Evolutionary conservation across 345 rosid genomes (phyloP), one percentile per base, ranked within the genome.

Genomic region (Aegle marmelos): DNA sequence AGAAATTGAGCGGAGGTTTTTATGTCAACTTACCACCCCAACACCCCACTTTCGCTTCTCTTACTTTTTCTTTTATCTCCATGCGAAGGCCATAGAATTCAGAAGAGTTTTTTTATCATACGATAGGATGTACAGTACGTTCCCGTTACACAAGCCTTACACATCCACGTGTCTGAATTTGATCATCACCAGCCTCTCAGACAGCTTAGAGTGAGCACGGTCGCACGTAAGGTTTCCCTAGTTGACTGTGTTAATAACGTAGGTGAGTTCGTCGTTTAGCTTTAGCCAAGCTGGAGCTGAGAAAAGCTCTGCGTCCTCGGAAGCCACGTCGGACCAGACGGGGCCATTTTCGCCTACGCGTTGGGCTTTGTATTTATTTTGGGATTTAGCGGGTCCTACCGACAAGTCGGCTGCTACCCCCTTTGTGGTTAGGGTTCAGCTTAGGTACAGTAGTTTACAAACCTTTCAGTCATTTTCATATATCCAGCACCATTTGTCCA

Each of bases 1-100:
- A 22, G 67, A 36, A 65, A 13, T 53, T 39, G 53, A 66, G 72
- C 88, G 86, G 86, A 81, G 90, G 72, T 81, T 80, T 73, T 80
- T 61, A 80, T 66, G 85, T 37, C 27, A 77, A 6, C 60, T 24
- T 4, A 60, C 60, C 22, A 36, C 2, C 8, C 1, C 54, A 22
- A 11, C 50, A 11, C 50, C 66, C 78, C 57, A 13, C 31, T 19
- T 27, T 50, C 41, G 22, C 28, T 56, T 5, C 39, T 2, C 69
- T 33, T 0, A 7, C n/a, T 14, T 45, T 13, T 45, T 45, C 50
- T 1, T 13, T 45, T 45, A 16, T 1, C 50, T 45, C 17, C 0
- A 4, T 45, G 14, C 5, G 48, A 11, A 45, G 0, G 0, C 50
- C 2, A 45, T 13, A 3, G 4, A 0, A 11, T 45, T 45, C 50